phyloP scores from a whole-genome alignment of 2,329 filamentous ascomycete genomes.

The Fusarium sp. region DNA sequence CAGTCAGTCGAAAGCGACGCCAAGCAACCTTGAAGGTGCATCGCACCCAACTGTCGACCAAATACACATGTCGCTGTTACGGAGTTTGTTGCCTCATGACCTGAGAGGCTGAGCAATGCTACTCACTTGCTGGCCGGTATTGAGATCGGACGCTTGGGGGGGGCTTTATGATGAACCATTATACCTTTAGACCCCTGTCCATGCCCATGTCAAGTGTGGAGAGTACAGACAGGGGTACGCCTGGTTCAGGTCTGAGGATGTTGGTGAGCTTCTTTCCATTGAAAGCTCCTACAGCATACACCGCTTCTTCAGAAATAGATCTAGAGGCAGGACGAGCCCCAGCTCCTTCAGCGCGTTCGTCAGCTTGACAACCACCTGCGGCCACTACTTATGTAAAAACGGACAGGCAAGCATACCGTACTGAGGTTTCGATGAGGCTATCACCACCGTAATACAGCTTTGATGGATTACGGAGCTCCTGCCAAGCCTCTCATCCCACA shows the following conservation, averaged over 20 bases:
- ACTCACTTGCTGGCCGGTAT: neutral
- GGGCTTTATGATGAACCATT: neutral
- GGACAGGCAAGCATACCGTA: neutral
- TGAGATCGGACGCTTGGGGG: neutral
- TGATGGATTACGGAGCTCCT: constrained; percentile 4
- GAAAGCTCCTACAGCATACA: constrained; percentile 14
- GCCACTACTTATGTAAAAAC: neutral
- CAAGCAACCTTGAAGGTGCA: neutral
- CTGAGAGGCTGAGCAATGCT: neutral
- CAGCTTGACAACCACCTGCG: neutral
- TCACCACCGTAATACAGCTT: neutral
- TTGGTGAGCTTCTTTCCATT: constrained; percentile 9
- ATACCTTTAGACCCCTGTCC: neutral
- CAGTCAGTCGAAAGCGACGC: neutral
- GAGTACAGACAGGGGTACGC: constrained; percentile 17
- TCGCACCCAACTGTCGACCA: neutral
- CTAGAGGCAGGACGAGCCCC: constrained; percentile 1
- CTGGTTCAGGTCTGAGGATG: neutral
- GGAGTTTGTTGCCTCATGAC: neutral
- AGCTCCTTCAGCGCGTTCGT: neutral
- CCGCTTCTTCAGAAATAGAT: constrained; percentile 25
- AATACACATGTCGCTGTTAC: neutral
- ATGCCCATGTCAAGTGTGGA: constrained; percentile 18
- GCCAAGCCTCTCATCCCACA: neutral
- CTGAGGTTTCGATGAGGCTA: neutral